These are phyloP conservation scores for Fistulina hepatica DNA, from an alignment of 1,284 basidiomycete species.

Conservation along the genomic window DNA sequence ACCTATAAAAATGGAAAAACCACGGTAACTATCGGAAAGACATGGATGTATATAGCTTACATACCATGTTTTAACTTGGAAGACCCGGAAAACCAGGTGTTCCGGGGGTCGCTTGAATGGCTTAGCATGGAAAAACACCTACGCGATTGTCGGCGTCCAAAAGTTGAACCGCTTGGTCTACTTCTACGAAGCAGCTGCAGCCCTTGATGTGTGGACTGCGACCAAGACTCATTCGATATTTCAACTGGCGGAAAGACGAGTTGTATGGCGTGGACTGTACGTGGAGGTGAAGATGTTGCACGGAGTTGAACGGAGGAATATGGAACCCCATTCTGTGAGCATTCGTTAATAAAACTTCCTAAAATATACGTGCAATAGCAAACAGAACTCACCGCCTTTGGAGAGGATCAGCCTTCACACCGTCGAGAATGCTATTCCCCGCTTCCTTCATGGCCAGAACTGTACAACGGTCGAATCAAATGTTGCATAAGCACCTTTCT, in stretches of 20 bases:
- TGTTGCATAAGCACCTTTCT: background rate
- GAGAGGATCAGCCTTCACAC: no score
- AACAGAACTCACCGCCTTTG: no score
- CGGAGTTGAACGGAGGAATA: conserved; percentile 74
- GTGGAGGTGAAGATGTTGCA: conserved; percentile 74
- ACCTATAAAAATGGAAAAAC: no score
- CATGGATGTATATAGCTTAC: no score
- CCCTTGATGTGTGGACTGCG: conserved; percentile 44
- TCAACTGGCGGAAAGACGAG: conserved; percentile 30
- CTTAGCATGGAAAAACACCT: conserved; percentile 45
- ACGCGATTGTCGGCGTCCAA: conserved; percentile 45
- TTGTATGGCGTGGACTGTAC: conserved; percentile 62
- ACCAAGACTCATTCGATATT: conserved; percentile 47
- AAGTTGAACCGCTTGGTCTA: conserved; percentile 51
- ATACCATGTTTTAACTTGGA: no score
- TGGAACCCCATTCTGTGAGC: conserved; percentile 77
- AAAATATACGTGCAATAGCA: conserved; percentile 6
- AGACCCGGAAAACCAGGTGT: no score
- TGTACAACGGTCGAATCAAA: conserved; percentile 16
- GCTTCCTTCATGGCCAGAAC: conserved; percentile 53
- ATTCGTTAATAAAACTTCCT: conserved; percentile 8
- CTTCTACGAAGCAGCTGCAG: conserved; percentile 68
- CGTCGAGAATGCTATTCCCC: conserved; percentile 39
- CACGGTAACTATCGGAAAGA: no score
- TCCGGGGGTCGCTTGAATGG: no score